Evolutionary conservation across 75 land plant species (phyloP).

Genomic region (Sequoiadendron giganteum): DNA sequence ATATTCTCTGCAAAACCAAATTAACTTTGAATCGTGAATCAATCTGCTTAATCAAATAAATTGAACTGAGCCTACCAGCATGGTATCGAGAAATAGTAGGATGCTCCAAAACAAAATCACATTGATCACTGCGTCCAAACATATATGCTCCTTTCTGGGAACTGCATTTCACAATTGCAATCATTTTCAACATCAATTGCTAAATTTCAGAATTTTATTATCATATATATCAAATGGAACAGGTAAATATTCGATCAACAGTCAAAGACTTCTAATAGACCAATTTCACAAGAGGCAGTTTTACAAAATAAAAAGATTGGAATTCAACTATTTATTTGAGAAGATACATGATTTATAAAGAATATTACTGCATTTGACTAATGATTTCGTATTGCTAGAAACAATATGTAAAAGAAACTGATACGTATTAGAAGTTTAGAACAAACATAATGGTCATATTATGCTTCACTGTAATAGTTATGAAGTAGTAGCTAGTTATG

Average conservation of each 20-base stretch:
- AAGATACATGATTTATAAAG: not conserved
- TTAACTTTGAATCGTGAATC: not conserved
- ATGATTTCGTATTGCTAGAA: not conserved
- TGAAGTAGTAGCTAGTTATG: too few species aligned
- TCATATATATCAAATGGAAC: not conserved
- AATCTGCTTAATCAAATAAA: not conserved
- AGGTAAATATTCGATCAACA: not conserved
- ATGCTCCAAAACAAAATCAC: constrained; percentile 94
- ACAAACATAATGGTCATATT: too few species aligned
- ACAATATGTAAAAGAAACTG: too few species aligned
- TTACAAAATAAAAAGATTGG: not conserved
- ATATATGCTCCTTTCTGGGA: constrained; percentile 88
- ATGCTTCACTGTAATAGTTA: too few species aligned
- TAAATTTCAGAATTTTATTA: not conserved
- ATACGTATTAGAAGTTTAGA: too few species aligned
- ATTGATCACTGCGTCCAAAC: constrained; percentile 92
- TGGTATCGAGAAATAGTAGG: constrained; percentile 94
- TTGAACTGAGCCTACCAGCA: constrained; percentile 58
- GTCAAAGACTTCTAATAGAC: not conserved
- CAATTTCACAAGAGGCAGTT: not conserved
- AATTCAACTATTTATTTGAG: not conserved
- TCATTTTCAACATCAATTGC: not conserved
- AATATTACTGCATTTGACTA: not conserved
- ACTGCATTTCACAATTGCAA: constrained; percentile 33
- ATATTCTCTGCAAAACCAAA: not conserved